Percentiles rank a stretch among this genome's conserved stretches.
Conservation (phyloP, 2,329 filamentous ascomycete genomes). For the Fusarium algeriense region DNA sequence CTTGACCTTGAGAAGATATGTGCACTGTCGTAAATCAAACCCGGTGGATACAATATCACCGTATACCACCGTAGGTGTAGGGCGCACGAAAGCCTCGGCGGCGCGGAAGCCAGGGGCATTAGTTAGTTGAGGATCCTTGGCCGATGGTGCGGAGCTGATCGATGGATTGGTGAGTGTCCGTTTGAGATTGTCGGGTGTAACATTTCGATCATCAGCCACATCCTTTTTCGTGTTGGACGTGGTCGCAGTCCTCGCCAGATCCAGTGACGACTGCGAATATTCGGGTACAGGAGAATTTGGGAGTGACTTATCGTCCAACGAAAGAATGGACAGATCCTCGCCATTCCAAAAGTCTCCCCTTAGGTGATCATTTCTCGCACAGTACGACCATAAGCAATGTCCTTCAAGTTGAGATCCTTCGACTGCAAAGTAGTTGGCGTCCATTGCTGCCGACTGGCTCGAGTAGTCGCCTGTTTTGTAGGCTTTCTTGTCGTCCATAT, state of each 20-base stretch:
- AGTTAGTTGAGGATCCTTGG: slow-evolving; percentile 68
- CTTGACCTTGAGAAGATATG: slow-evolving; percentile 78
- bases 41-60: slow-evolving; percentile 78
- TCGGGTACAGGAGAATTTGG: slow-evolving; percentile 64
- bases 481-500: slow-evolving; percentile 97
- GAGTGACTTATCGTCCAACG: slow-evolving; percentile 79
- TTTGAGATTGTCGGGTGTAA: slow-evolving; percentile 83
- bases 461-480: slow-evolving; percentile 97
- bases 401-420: slow-evolving; percentile 88
- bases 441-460: slow-evolving; percentile 90
- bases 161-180: slow-evolving; percentile 76
- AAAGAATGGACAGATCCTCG: slow-evolving; percentile 93
- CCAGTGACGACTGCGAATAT: slow-evolving; percentile 61
- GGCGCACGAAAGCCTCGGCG: slow-evolving; percentile 92
- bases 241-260: slow-evolving; percentile 44
- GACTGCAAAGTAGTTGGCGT: slow-evolving; percentile 94
- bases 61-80: slow-evolving; percentile 80
- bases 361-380: slow-evolving; percentile 83
- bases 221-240: slow-evolving; percentile 50
- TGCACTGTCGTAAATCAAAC: slow-evolving; percentile 85
- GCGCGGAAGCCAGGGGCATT: slow-evolving; percentile 82
- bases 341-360: slow-evolving; percentile 98
- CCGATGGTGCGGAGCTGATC: slow-evolving; percentile 69
- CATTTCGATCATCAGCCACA: slow-evolving; percentile 65
- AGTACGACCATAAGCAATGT: slow-evolving; percentile 91